These are phyloP conservation scores for Amanita thiersii DNA, from an alignment of 768 basidiomycete species.

Conservation along the genomic window DNA sequence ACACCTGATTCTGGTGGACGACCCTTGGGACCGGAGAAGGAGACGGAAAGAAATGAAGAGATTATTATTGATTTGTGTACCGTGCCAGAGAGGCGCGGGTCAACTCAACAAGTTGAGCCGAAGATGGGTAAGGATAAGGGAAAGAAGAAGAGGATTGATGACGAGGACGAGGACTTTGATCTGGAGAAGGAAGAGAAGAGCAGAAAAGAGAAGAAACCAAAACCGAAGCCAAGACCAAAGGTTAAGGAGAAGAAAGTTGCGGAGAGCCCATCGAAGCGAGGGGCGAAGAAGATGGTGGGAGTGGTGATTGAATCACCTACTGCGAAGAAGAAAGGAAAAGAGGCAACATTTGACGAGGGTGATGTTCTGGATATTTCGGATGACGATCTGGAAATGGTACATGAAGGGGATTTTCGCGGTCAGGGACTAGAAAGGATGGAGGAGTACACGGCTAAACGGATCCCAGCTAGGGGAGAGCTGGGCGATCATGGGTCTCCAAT, in stretches of 20 bases:
- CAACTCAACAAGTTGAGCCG: too few species aligned
- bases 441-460: not conserved
- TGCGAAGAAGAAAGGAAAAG: conserved; percentile 23
- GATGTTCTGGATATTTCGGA: conserved; percentile 37
- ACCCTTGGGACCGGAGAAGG: conserved; percentile 1
- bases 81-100: conserved; percentile 19
- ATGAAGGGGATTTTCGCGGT: conserved; percentile 11
- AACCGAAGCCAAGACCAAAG: conserved; percentile 16
- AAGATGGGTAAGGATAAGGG: conserved; percentile 16
- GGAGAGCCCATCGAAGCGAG: conserved; percentile 13
- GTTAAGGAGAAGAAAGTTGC: conserved; percentile 20
- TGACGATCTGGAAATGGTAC: conserved; percentile 22
- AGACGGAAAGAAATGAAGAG: conserved; percentile 8
- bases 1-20: conserved; percentile 18
- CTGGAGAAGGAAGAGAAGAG: conserved; percentile 1
- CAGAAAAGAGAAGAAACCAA: conserved; percentile 11
- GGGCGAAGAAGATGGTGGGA: conserved; percentile 17
- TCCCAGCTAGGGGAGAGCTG: conserved; percentile 6
- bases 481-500: conserved; percentile 15
- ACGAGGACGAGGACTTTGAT: conserved; percentile 4
- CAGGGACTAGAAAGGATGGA: conserved; percentile 6
- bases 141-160: conserved; percentile 12
- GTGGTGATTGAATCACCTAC: conserved; percentile 14
- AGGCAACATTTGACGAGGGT: conserved; percentile 20
- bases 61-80: conserved; percentile 23